phyloP scores from a whole-genome alignment of 2,329 filamentous ascomycete species.

The Macroventuria anomochaeta region DNA sequence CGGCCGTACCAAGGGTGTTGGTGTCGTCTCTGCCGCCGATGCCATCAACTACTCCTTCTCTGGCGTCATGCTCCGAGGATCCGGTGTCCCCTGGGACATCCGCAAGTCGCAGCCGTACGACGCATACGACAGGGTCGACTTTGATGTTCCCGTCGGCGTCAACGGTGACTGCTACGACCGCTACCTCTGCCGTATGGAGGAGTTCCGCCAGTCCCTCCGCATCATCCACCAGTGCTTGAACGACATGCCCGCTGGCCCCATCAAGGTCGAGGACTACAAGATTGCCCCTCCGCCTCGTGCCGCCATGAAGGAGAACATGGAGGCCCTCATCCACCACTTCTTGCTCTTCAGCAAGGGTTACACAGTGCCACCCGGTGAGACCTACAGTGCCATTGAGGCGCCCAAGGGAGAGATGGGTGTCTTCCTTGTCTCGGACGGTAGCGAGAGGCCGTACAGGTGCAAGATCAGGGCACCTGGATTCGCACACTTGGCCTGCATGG shows the following conservation, averaged over 20 bases:
- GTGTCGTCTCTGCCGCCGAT: slow-evolving; percentile 88
- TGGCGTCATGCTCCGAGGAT: slow-evolving; percentile 97
- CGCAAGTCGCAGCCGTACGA: slow-evolving; percentile 98
- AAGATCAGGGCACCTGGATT: slow-evolving; percentile 98
- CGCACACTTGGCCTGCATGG: slow-evolving; percentile 91
- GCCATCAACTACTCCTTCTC: slow-evolving; percentile 98
- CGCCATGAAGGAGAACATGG: slow-evolving; percentile 99
- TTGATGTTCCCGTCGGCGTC: slow-evolving; percentile 93
- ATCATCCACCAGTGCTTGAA: slow-evolving; percentile 99
- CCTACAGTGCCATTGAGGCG: slow-evolving; percentile 97
- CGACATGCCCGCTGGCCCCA: slow-evolving; percentile 94
- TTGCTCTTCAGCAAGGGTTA: slow-evolving; percentile 98
- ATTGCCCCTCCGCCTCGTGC: slow-evolving; percentile 91
- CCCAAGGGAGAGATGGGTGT: slow-evolving; percentile 99
- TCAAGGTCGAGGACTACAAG: slow-evolving; percentile 99
- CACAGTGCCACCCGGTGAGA: slow-evolving; percentile 94
- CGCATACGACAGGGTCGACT: slow-evolving; percentile 96
- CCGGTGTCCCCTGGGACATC: slow-evolving; percentile 93
- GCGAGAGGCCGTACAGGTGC: slow-evolving; percentile 91
- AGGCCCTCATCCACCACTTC: slow-evolving; percentile 99
- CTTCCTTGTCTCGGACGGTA: slow-evolving; percentile 93
- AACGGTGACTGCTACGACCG: slow-evolving; percentile 99
- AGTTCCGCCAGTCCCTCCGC: slow-evolving; percentile 96
- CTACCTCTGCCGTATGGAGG: slow-evolving; percentile 99
- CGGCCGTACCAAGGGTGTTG: slow-evolving; percentile 86